Evolutionary conservation across 2,329 filamentous ascomycete species (phyloP), one percentile per base, ranked within the genome.

Genomic region (Colletotrichum abscissum): DNA sequence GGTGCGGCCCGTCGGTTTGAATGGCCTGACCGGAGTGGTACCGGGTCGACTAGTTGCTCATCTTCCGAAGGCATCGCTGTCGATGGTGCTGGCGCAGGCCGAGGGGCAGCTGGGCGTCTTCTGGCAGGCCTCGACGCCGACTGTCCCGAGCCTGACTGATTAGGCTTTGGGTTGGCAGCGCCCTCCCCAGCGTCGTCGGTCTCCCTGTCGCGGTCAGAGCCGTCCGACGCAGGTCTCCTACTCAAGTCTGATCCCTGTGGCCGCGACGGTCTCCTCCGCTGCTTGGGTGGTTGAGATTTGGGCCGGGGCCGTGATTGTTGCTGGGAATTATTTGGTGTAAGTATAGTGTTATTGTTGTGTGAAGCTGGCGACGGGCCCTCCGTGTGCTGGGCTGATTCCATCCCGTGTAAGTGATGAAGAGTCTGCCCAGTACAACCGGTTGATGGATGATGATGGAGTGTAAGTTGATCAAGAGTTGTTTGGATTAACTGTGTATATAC

Each of bases 351-450:
- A 14, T 52, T 49, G n/a, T 57, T 49, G 59, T 19, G 33, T 30
- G 9, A 42, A n/a, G 56, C 62, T 70, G 67, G 70, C 60, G 55
- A 42, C 19, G 35, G 42, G 56, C 67, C 71, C 71, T 70, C 67
- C 60, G 60, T 73, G 33, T 73, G 26, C 60, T 70, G 71, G 71
- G 71, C 71, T 42, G 71, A 62, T 62, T 70, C 71, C 71, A 73
- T 73, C 60, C 60, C 60, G 71, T 66, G 30, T 33, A 24, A 46
- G 46, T 35, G 24, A 56, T 65, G 46, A 35, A 24, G 42, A 46
- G 9, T 71, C 46, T 12, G 16, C 22, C 28, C 22, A 55, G 30
- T 28, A 30, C n/a, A 22, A 24, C 28, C 22, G 6, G 6, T 22
- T 3, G 30, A 28, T 11, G 30, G 46, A 57, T 33, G 55, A 70